These are phyloP conservation scores for Chlamydomonas sphaeroides DNA, from an alignment of 139 green algal genomes.

Conservation along the genomic window DNA sequence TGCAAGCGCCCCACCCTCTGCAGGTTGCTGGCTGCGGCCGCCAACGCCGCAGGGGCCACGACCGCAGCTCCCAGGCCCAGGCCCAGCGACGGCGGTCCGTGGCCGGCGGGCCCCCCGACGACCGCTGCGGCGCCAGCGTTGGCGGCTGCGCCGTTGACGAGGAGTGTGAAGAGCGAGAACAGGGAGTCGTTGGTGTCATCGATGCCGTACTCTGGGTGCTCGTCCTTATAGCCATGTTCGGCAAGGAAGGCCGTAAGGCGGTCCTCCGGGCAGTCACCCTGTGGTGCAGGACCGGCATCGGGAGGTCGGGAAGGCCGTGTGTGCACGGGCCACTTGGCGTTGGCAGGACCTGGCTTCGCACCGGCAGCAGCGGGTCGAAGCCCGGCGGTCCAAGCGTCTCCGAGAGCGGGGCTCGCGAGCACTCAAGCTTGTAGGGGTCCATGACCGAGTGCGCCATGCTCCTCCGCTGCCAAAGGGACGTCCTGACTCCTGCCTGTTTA, in stretches of 20 bases:
- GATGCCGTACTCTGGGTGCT: slow-evolving; percentile 25
- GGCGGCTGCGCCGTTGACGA: not conserved
- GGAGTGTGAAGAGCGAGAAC: slow-evolving; percentile 17
- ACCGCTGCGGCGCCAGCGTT: not conserved
- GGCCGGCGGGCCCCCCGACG: not conserved
- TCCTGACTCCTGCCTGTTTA: no score
- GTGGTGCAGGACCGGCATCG: not conserved
- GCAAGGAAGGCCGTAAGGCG: slow-evolving; percentile 4
- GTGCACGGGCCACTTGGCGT: no score
- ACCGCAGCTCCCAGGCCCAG: not conserved
- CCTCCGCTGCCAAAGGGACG: no score
- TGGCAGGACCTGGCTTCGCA: no score
- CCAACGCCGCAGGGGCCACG: not conserved
- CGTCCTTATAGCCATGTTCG: slow-evolving; percentile 27
- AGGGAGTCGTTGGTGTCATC: slow-evolving; percentile 33
- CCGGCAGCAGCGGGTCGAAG: slow-evolving; percentile 20
- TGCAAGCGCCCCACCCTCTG: no score
- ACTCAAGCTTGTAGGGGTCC: slow-evolving; percentile 36
- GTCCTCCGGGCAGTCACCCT: slow-evolving; percentile 31
- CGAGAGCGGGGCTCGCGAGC: not conserved
- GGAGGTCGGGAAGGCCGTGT: no score
- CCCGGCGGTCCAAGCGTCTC: slow-evolving; percentile 30
- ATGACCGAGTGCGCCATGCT: no score
- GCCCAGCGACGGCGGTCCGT: not conserved
- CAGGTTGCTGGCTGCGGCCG: not conserved